Base-by-base conservation (phyloP, 805 yeast species). In the Suhomyces canberraensis region DNA sequence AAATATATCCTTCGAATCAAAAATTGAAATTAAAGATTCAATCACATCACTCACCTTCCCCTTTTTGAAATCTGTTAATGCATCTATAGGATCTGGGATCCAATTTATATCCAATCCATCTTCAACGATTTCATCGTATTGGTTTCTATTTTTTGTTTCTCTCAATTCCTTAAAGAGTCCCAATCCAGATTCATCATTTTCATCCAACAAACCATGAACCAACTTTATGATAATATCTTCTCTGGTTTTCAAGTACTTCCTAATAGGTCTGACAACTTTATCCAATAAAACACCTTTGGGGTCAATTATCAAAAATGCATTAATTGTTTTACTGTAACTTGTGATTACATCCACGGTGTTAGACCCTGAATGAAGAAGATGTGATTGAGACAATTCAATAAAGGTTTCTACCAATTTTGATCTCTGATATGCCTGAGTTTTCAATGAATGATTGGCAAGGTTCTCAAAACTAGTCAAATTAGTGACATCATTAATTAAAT, bases 51-150 rank as follows among this genome's bases (percentile, higher is more conserved):
- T 73, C 16, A 74, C 78, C 30, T 72, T 69, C 8, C 71, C 73
- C 41, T 77, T 76, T 30, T 76, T 73, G 61, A 84, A 88, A 56
- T 87, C 95, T 0, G 90, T 86, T n/a, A 89, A 73, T 0, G 96
- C 95, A 61, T 88, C 96, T 11, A 85, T 73, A 0, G 96, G 96
- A 47, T 86, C 95, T 0, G 96, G 96, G 7, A 58, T 56, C 96
- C 96, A 87, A 31, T 73, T 64, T 2, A 78, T 50, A 45, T 75
- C 79, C 8, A 64, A 46, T 33, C 66, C 52, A 26, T 71, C 77
- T 4, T 42, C 50, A 9, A 28, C 29, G 9, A 20, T 20, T 20
- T 20, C 8, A 20, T 9, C 9, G 22, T 20, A 20, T 20, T 20
- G 7, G 9, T 7, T 7, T 7, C 8, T 20, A 15, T 33, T 35